A percentile compares a stretch with the other conserved stretches of the same genome.
phyloP scores from a whole-genome alignment of 768 basidiomycete species.

The Megacollybia marginata region DNA sequence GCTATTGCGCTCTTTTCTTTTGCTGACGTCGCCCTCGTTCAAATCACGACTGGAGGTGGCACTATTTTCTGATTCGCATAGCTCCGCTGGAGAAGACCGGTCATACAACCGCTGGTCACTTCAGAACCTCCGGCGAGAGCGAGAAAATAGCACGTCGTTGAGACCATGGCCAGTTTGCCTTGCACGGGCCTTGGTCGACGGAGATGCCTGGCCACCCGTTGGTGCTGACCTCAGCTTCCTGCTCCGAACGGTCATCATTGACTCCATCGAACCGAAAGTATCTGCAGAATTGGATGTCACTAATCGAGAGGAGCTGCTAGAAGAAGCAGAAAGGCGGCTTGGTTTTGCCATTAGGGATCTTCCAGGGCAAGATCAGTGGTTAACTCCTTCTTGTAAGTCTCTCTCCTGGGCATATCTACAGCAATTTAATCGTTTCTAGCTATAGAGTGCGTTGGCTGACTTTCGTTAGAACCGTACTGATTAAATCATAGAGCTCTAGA shows the following conservation, averaged over 20 bases:
- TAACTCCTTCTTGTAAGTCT: conserved; percentile 71
- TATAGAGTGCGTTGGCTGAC: conserved; percentile 22
- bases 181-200: conserved; percentile 61
- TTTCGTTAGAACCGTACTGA: neutral
- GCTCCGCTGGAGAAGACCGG: conserved; percentile 28
- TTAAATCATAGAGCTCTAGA: conserved; percentile 60
- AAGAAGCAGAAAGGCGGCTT: conserved; percentile 68
- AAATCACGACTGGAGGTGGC: conserved; percentile 61
- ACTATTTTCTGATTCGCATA: conserved; percentile 70
- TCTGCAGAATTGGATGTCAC: conserved; percentile 20
- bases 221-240: conserved; percentile 81
- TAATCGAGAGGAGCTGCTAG: conserved; percentile 26
- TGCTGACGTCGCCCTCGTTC: conserved; percentile 69
- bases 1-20: conserved; percentile 68
- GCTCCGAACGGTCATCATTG: conserved; percentile 78
- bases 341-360: conserved; percentile 83
- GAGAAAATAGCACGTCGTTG: conserved; percentile 17
- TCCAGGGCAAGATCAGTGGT: conserved; percentile 67
- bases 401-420: conserved; percentile 1
- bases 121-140: conserved; percentile 22
- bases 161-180: conserved; percentile 65
- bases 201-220: conserved; percentile 81
- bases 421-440: conserved; percentile 12
- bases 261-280: conserved; percentile 46
- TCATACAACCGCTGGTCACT: conserved; percentile 5